Base-by-base conservation (phyloP, 1,284 basidiomycete species). In the Ceratobasidium sp. region DNA sequence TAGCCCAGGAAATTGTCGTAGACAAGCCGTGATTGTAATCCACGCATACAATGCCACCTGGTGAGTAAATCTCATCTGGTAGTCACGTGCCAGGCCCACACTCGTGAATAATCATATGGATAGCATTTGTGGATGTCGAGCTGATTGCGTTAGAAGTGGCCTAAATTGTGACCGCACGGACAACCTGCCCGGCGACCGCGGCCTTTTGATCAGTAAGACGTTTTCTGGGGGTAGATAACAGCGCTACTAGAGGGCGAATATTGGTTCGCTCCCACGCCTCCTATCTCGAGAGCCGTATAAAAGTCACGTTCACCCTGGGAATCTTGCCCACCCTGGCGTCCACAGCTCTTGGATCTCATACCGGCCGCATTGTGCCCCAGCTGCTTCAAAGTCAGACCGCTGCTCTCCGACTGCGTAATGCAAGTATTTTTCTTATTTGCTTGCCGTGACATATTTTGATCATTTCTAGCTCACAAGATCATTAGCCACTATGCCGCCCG, bases 401-500 rank as follows among this genome's bases (percentile, higher is more conserved):
- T 45, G 27, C 25, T 17, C 55, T 55, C 45, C 38, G 64, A 27
- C 64, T 67, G 29, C 3, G 13, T 6, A 67, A 67, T 20, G 64
- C 55, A 42, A 45, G 64, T 54, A 15, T n/a, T 35, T 22, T 45
- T 17, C 27, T 8, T n/a, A 5, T 43, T 15, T 34, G 2, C n/a
- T 65, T 42, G 27, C 25, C 29, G 50, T 22, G 22, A 47, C 38
- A 64, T 31, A 52, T 43, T 20, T 43, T 20, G n/a, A 15, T 34
- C 60, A n/a, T 35, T 13, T 50, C 22, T 50, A 73, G 73, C 43
- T 73, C 35, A 47, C 42, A 17, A 64, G 72, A 65, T 56, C 78
- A 29, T 77, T 75, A 56, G 68, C 76, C 27, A 84, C 77, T 40
- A 92, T 86, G 91, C 83, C 91, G 57, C 91, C 91, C 40, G 81